Percentiles rank a stretch among this genome's conserved stretches.
These are phyloP conservation scores for Rhodofomes roseus DNA, from an alignment of 1,284 basidiomycete genomes.

Conservation along the genomic window DNA sequence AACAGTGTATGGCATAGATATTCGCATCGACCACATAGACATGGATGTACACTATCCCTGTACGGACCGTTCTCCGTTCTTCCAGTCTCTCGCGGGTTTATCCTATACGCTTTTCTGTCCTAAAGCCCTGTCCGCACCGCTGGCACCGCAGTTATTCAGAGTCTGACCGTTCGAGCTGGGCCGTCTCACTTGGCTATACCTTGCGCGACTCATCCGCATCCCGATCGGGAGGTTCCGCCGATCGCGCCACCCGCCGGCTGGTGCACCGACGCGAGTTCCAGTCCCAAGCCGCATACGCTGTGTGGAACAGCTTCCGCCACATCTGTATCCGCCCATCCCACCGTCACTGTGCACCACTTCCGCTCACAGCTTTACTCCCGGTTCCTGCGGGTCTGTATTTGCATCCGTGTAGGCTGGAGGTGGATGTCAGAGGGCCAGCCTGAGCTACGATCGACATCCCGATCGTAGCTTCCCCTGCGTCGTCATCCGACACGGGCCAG, in stretches of 20 bases:
- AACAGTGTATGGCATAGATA: too few species aligned
- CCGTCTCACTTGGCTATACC: background rate
- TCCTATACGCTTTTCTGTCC: too few species aligned
- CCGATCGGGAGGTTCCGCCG: background rate
- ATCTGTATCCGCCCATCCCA: background rate
- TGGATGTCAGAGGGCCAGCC: background rate
- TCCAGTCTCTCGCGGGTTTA: too few species aligned
- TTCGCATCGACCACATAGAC: too few species aligned
- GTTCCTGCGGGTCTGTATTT: background rate
- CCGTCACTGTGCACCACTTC: background rate
- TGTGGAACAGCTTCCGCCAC: background rate
- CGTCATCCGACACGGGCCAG: background rate
- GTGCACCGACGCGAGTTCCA: background rate
- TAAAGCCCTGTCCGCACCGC: too few species aligned
- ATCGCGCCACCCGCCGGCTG: background rate
- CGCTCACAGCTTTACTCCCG: background rate
- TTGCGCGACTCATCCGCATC: background rate
- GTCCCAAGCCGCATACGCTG: background rate
- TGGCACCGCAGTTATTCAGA: too few species aligned
- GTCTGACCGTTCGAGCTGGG: background rate
- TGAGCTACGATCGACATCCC: background rate
- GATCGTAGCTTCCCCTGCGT: background rate
- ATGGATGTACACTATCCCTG: too few species aligned
- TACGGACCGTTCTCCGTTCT: too few species aligned
- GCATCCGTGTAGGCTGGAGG: background rate